These are phyloP conservation scores for Suillus ampliporus DNA, from an alignment of 768 basidiomycete genomes.

Conservation along the genomic window DNA sequence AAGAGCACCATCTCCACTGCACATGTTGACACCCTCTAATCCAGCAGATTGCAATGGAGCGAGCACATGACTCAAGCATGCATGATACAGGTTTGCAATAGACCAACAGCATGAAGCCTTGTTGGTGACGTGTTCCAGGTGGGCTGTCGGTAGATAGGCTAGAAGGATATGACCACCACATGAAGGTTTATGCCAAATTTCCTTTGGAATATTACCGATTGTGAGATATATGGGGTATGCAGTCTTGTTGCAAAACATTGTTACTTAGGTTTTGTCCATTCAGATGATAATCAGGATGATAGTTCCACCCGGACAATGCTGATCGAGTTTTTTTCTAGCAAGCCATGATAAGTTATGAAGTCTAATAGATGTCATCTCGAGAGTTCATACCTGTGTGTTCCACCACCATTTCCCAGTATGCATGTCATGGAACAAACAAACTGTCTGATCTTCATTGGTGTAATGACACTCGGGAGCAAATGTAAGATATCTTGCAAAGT, in stretches of 20 bases:
- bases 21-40: slow-evolving; percentile 5
- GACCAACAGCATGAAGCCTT: slow-evolving; percentile 11
- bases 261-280: slow-evolving; percentile 26
- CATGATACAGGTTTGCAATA: slow-evolving; percentile 15
- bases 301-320: slow-evolving; percentile 11
- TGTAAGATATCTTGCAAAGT: slow-evolving; percentile 38
- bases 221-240: slow-evolving; percentile 29
- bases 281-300: slow-evolving; percentile 28
- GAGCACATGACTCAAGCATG: slow-evolving; percentile 11
- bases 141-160: neutral
- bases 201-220: slow-evolving; percentile 47
- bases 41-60: slow-evolving; percentile 12
- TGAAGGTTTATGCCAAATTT: slow-evolving; percentile 14
- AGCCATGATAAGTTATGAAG: too few relatives aligned
- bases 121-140: slow-evolving; percentile 17
- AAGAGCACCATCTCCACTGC: slow-evolving; percentile 12
- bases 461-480: slow-evolving; percentile 47
- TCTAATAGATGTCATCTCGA: neutral
- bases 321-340: slow-evolving; percentile 25
- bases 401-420: slow-evolving; percentile 60
- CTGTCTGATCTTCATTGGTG: slow-evolving; percentile 29
- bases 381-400: slow-evolving; percentile 47
- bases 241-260: slow-evolving; percentile 22
- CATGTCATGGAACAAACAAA: slow-evolving; percentile 46
- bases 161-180: slow-evolving; percentile 8